A percentile compares a stretch with the other conserved stretches of the same genome.
Evolutionary conservation across 2,329 filamentous ascomycete genomes (phyloP).

Genomic region (Fusarium sterilihyphosum): DNA sequence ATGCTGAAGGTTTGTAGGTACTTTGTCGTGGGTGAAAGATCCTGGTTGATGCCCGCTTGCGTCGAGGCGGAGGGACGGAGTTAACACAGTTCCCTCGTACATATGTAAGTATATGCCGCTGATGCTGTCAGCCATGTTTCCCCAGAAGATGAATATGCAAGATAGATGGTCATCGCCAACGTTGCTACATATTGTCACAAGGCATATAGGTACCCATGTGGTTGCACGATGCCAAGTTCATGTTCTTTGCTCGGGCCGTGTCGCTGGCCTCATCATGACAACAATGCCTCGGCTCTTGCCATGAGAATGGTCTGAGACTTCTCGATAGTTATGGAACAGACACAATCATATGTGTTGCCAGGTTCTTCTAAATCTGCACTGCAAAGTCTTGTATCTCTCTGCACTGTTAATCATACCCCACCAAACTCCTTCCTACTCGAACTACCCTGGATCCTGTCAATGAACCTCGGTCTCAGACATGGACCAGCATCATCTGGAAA

Average conservation of each 20-base stretch:
- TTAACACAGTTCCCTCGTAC: neutral
- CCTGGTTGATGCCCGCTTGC: constrained; percentile 6
- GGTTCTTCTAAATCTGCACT: constrained; percentile 14
- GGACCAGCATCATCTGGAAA: constrained; percentile 18
- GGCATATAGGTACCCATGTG: neutral
- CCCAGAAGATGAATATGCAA: constrained; percentile 35
- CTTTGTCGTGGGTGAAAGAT: constrained; percentile 4
- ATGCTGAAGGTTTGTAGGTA: neutral
- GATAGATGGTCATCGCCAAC: constrained; percentile 29
- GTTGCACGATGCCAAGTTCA: neutral
- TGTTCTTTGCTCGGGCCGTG: neutral
- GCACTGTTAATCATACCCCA: constrained; percentile 18
- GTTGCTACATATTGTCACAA: constrained; percentile 18
- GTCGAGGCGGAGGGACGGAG: constrained; percentile 7
- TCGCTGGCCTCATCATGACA: constrained; percentile 5
- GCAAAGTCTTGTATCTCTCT: constrained; percentile 25
- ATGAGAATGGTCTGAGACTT: neutral
- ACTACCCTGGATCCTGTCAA: constrained; percentile 10
- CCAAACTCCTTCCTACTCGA: constrained; percentile 12
- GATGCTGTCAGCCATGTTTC: constrained; percentile 11
- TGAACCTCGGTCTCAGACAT: constrained; percentile 30
- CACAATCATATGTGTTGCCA: constrained; percentile 10
- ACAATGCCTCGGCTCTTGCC: neutral
- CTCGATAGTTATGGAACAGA: neutral
- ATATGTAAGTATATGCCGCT: constrained; percentile 5